phyloP scores from a whole-genome alignment of 805 yeast species.

The Ogataea nakhonphanomensis region DNA sequence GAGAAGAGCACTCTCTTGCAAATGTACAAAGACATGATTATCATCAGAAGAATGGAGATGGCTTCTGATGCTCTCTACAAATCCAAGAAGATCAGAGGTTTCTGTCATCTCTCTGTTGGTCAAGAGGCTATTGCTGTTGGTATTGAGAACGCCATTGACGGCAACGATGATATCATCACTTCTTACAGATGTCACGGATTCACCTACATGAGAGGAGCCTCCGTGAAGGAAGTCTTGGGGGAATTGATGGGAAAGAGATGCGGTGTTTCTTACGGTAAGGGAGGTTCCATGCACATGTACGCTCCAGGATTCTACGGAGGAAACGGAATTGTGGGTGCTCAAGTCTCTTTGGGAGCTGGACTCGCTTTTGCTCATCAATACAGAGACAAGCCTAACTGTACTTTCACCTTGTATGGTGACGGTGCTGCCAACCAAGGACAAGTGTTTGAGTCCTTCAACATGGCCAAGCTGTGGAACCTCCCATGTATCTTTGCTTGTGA shows the following conservation, averaged over 20 bases:
- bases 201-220: constrained; percentile 93
- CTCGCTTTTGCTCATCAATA: constrained; percentile 98
- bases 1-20: constrained; percentile 76
- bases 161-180: constrained; percentile 85
- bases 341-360: constrained; percentile 97
- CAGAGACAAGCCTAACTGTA: constrained; percentile 70
- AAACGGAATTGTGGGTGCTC: constrained; percentile 99
- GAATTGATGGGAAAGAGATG: constrained; percentile 96
- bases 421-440: constrained; percentile 99
- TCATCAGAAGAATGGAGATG: constrained; percentile 97
- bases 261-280: constrained; percentile 96
- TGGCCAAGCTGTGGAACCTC: constrained; percentile 98
- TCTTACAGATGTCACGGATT: constrained; percentile 99
- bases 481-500: constrained; percentile 96
- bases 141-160: constrained; percentile 88
- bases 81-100: constrained; percentile 98
- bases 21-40: constrained; percentile 95
- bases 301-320: constrained; percentile 97
- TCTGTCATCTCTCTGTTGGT: constrained; percentile 97
- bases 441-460: constrained; percentile 95
- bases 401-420: constrained; percentile 93
- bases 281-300: constrained; percentile 99
- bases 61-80: constrained; percentile 97
- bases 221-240: constrained; percentile 85
- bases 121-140: constrained; percentile 99